Percentiles rank a stretch among this genome's conserved stretches.
These are phyloP conservation scores for Sporisorium iseilematis-ciliati DNA, from an alignment of 1,284 basidiomycete genomes.

Conservation along the genomic window DNA sequence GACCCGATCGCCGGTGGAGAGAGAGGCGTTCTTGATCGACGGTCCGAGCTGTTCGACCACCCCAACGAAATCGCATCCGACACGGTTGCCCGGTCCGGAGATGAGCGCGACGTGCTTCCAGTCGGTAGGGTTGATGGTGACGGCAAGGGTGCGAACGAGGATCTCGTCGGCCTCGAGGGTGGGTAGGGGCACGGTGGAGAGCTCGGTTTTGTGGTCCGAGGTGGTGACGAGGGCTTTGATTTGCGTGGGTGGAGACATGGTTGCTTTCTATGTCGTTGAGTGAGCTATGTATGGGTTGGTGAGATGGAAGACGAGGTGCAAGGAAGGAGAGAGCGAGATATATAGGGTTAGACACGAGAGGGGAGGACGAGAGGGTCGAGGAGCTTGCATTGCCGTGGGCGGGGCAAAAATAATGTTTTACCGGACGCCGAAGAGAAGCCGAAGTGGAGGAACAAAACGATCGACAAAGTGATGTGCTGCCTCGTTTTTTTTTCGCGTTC, in stretches of 20 bases:
- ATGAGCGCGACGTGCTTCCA: slow-evolving; percentile 70
- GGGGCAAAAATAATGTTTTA: not conserved
- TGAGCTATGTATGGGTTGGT: not conserved
- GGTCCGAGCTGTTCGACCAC: slow-evolving; percentile 73
- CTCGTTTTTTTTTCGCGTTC: not conserved
- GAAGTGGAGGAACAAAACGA: not conserved
- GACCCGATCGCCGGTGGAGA: slow-evolving; percentile 76
- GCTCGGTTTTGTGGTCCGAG: slow-evolving; percentile 49
- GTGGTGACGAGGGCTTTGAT: slow-evolving; percentile 60
- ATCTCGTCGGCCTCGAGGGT: slow-evolving; percentile 49
- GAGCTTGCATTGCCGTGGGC: not conserved
- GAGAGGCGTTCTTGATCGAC: slow-evolving; percentile 52
- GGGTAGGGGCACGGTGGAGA: slow-evolving; percentile 59
- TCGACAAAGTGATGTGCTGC: not conserved
- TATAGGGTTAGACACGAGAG: not conserved
- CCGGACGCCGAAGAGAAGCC: not conserved
- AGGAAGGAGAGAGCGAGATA: not conserved
- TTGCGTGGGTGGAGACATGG: slow-evolving; percentile 29
- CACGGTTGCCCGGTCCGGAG: slow-evolving; percentile 69
- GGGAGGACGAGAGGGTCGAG: not conserved
- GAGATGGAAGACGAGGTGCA: too few species aligned
- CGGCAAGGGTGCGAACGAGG: slow-evolving; percentile 51
- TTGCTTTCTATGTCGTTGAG: not conserved
- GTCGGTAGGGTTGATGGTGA: slow-evolving; percentile 67
- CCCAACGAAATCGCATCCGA: slow-evolving; percentile 77